phyloP scores from a whole-genome alignment of 257 asterid species.

The Coffea canephora region DNA sequence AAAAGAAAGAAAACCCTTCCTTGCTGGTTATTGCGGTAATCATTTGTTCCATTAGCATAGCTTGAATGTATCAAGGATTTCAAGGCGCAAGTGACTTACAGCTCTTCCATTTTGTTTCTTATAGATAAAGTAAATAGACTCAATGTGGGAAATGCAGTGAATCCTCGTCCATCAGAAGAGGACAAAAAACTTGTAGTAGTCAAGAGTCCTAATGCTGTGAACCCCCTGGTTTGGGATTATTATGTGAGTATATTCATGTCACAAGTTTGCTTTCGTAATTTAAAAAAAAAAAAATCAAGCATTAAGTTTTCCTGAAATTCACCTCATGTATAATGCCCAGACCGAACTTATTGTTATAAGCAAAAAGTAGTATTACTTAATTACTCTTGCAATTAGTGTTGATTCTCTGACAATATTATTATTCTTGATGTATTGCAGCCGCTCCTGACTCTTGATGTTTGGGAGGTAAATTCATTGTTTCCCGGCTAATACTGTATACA shows the following conservation, averaged over 20 bases:
- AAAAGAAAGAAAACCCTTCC: neutral
- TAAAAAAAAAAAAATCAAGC: no score
- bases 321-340: neutral
- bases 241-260: slow-evolving; percentile 47
- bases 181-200: slow-evolving; percentile 84
- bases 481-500: neutral
- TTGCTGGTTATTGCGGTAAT: neutral
- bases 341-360: neutral
- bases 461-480: slow-evolving; percentile 68
- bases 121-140: slow-evolving; percentile 85
- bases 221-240: slow-evolving; percentile 95
- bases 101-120: slow-evolving; percentile 7
- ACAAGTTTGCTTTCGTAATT: neutral
- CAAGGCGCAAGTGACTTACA: neutral
- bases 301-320: neutral
- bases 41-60: neutral
- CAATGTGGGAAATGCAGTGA: slow-evolving; percentile 70
- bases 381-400: neutral
- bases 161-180: slow-evolving; percentile 75
- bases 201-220: slow-evolving; percentile 93
- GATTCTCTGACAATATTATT: slow-evolving; percentile 11
- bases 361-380: neutral
- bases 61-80: neutral
- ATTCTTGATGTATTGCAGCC: slow-evolving; percentile 60
- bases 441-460: slow-evolving; percentile 84